phyloP scores from a whole-genome alignment of 2,329 filamentous ascomycete genomes.

The Neoscytalidium dimidiatum region DNA sequence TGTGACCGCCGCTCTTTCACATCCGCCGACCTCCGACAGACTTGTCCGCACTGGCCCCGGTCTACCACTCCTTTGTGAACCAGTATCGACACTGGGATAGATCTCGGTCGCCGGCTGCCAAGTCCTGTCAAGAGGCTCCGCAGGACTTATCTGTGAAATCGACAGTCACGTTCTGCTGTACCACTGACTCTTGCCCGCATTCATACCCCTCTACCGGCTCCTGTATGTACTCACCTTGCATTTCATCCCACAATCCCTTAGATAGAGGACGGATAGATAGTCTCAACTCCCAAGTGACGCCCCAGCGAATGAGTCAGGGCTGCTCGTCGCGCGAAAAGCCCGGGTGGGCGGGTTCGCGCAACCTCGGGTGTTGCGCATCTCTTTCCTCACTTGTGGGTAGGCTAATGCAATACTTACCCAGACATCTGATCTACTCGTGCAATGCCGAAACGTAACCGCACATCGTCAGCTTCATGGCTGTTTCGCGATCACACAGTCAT shows the following conservation, averaged over 20 bases:
- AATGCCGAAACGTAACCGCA: not conserved
- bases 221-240: no score
- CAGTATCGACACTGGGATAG: not conserved
- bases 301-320: conserved; percentile 1
- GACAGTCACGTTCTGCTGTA: not conserved
- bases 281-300: no score
- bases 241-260: no score
- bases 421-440: not conserved
- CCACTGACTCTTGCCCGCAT: not conserved
- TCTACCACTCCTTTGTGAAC: not conserved
- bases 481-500: not conserved
- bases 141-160: not conserved
- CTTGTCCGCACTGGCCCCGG: conserved; percentile 8
- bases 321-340: not conserved
- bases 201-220: no score
- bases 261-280: no score
- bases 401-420: not conserved
- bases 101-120: not conserved
- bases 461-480: not conserved
- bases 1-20: no score
- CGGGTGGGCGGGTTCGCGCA: not conserved
- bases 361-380: not conserved
- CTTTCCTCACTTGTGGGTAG: not conserved
- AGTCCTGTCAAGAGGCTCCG: not conserved
- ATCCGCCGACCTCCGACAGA: not conserved